Conservation (phyloP, 345 rosid species). For the Brassica cretica region DNA sequence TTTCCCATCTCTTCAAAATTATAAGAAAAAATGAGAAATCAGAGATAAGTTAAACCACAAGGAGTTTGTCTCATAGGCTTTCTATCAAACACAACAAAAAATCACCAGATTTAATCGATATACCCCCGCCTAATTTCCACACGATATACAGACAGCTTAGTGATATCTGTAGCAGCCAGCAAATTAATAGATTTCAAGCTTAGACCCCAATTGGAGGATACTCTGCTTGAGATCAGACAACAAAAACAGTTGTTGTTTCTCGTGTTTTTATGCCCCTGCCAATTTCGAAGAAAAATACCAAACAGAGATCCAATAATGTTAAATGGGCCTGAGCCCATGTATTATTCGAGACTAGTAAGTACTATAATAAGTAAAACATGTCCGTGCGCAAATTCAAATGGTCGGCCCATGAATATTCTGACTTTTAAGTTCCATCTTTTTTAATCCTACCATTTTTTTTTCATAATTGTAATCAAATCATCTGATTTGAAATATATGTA, state of each 20-base stretch:
- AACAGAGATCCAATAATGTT: not conserved
- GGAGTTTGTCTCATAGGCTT: constrained; percentile 15
- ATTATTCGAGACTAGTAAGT: not conserved
- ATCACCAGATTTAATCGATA: not conserved
- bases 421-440: not conserved
- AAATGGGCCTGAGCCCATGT: constrained; percentile 13
- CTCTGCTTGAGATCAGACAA: not conserved
- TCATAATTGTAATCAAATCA: not conserved
- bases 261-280: constrained; percentile 13
- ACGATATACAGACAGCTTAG: not conserved
- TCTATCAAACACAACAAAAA: constrained; percentile 32
- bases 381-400: not conserved
- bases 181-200: not conserved
- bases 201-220: not conserved
- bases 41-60: not conserved
- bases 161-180: not conserved
- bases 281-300: not conserved
- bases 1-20: constrained; percentile 60
- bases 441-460: not conserved
- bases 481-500: not conserved
- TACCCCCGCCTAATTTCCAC: not conserved
- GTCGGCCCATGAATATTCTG: not conserved
- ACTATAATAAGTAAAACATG: not conserved
- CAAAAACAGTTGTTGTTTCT: not conserved
- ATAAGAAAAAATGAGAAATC: not conserved